Percentiles rank a stretch among this genome's conserved stretches.
Conservation (phyloP, 164 flowering plant species). For the Paratinospora sagittata region DNA sequence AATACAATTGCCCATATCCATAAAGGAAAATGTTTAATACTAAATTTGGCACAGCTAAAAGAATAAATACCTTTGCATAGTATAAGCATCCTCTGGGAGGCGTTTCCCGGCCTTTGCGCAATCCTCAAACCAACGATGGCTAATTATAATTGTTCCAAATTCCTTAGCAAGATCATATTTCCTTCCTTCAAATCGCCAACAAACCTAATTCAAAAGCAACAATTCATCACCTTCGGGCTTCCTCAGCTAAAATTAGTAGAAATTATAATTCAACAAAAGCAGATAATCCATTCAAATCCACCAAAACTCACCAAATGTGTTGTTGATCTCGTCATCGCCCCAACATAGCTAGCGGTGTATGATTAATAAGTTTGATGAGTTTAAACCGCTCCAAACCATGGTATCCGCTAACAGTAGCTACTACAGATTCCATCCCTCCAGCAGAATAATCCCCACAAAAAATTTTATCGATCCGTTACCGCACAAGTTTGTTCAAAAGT, state of each 20-base stretch:
- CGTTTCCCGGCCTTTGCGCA: conserved; percentile 66
- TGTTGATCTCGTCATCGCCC: conserved; percentile 49
- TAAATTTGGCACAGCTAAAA: neutral
- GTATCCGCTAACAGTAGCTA: conserved; percentile 90
- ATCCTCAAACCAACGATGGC: conserved; percentile 87
- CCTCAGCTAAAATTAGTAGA: neutral
- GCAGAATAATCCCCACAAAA: conserved; percentile 12
- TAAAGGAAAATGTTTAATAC: neutral
- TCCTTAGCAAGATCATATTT: conserved; percentile 64
- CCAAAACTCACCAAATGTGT: conserved; percentile 72
- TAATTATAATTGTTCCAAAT: conserved; percentile 45
- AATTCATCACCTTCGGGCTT: neutral
- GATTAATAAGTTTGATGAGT: conserved; percentile 74
- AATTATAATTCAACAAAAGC: neutral
- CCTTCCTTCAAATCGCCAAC: conserved; percentile 73
- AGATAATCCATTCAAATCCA: neutral
- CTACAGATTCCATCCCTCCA: conserved; percentile 63
- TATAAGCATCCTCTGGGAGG: conserved; percentile 55
- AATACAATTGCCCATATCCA: too few relatives aligned
- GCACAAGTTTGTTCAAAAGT: too few relatives aligned
- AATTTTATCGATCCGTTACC: too few relatives aligned
- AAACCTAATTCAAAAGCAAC: conserved; percentile 42
- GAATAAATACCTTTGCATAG: conserved; percentile 40
- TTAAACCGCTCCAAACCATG: conserved; percentile 72
- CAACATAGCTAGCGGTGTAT: conserved; percentile 84